phyloP scores from a whole-genome alignment of 139 green algal genomes.

The Microglena sp. region DNA sequence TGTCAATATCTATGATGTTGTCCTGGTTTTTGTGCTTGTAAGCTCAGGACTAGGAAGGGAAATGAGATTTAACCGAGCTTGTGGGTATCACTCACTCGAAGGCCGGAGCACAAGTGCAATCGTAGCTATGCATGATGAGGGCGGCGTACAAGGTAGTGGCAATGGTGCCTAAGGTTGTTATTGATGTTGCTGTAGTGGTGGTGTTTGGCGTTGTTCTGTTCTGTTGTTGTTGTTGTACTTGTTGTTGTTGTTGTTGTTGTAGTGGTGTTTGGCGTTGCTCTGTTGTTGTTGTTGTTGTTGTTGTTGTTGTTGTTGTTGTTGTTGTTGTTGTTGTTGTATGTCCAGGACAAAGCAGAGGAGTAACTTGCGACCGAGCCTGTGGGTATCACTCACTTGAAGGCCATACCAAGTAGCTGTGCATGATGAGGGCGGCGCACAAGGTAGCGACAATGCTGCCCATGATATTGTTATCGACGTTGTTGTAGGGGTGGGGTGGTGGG shows the following conservation, averaged over 20 bases:
- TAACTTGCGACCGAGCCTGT: no score
- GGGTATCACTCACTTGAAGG: constrained; percentile 50
- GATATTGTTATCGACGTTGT: no score
- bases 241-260: no score
- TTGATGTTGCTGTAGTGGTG: no score
- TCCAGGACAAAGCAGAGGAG: no score
- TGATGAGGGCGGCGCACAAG: constrained; percentile 70
- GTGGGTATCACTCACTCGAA: constrained; percentile 42
- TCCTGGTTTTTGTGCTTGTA: not conserved
- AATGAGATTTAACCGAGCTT: not conserved
- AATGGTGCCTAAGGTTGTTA: constrained; percentile 65
- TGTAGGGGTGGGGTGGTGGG: no score
- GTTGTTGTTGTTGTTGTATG: no score
- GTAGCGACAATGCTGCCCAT: constrained; percentile 68
- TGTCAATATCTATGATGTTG: not conserved
- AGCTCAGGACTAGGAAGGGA: not conserved
- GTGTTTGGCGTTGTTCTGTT: no score
- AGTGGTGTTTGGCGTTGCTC: no score
- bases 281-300: no score
- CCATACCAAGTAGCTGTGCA: constrained; percentile 84
- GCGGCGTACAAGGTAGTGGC: constrained; percentile 73
- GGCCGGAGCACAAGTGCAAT: constrained; percentile 59
- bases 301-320: no score
- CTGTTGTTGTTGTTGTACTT: no score
- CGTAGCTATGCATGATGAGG: constrained; percentile 79